Evolutionary conservation across 495 filamentous ascomycete genomes (phyloP).

Genomic region (Cercophora newfieldiana): DNA sequence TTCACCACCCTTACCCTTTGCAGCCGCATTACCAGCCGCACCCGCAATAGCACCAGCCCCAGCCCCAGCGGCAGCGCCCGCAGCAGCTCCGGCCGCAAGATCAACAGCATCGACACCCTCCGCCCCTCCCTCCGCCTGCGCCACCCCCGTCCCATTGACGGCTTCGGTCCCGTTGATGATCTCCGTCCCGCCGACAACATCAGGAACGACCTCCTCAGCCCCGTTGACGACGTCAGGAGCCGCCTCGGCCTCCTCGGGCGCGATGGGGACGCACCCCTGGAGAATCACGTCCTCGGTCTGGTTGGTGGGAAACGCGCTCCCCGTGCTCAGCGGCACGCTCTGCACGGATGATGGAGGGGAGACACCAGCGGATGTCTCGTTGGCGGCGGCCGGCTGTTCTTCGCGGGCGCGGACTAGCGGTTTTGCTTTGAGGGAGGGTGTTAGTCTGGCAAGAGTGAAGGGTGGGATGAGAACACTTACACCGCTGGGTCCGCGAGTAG

Average conservation of each 20-base stretch:
- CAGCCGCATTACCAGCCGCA: conserved; percentile 2
- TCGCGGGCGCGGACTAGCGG: not conserved
- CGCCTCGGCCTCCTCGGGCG: not conserved
- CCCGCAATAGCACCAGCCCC: not conserved
- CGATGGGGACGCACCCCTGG: not conserved
- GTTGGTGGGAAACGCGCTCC: not conserved
- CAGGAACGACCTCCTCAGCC: not conserved
- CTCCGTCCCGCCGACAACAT: too few relatives aligned
- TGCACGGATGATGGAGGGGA: not conserved
- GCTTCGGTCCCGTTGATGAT: too few relatives aligned
- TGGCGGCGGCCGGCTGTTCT: not conserved
- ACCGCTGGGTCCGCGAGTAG: not conserved
- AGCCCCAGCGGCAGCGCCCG: not conserved
- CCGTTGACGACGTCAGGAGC: not conserved
- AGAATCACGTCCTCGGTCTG: not conserved
- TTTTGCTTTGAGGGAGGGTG: not conserved
- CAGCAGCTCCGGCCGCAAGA: not conserved
- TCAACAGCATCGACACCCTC: too few relatives aligned
- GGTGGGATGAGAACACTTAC: not conserved
- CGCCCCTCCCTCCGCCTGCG: too few relatives aligned
- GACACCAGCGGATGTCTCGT: not conserved
- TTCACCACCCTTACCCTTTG: not conserved
- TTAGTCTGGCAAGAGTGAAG: not conserved
- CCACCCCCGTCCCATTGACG: too few relatives aligned
- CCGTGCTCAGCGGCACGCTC: not conserved